Conservation (phyloP, 352 stramenopile species). For the Globisporangium spinosum region DNA sequence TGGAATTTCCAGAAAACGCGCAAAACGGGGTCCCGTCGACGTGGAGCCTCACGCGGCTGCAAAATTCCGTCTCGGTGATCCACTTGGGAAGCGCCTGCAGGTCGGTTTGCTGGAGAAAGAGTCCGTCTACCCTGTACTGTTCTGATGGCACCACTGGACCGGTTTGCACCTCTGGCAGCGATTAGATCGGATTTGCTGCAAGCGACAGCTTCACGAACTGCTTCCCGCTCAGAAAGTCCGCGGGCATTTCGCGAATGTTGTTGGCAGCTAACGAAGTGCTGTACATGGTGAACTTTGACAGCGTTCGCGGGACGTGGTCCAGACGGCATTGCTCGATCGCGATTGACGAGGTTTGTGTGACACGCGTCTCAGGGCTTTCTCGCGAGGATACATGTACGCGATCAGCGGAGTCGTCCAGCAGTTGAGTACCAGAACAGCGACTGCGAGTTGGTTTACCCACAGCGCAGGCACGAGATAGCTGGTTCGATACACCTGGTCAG, state of each 20-base stretch:
- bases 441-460: not conserved
- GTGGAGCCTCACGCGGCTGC: not conserved
- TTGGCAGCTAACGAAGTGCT: not conserved
- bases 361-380: slow-evolving; percentile 3
- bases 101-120: not conserved
- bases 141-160: not conserved
- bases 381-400: not conserved
- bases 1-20: not conserved
- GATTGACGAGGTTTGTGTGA: not conserved
- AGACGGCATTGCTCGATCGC: not conserved
- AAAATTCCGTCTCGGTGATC: not conserved
- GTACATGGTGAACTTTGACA: not conserved
- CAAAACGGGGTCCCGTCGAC: not conserved
- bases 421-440: not conserved
- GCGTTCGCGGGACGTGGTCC: not conserved
- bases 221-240: not conserved
- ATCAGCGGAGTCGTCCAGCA: not conserved
- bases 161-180: not conserved
- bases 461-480: not conserved
- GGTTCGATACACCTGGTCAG: not conserved
- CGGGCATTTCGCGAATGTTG: not conserved
- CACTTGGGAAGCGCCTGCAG: not conserved
- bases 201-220: not conserved
- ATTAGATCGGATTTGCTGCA: not conserved
- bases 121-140: not conserved